Percentiles rank a stretch among this genome's conserved stretches.
phyloP scores from a whole-genome alignment of 208 protist species.

The Borovskyia barvae region DNA sequence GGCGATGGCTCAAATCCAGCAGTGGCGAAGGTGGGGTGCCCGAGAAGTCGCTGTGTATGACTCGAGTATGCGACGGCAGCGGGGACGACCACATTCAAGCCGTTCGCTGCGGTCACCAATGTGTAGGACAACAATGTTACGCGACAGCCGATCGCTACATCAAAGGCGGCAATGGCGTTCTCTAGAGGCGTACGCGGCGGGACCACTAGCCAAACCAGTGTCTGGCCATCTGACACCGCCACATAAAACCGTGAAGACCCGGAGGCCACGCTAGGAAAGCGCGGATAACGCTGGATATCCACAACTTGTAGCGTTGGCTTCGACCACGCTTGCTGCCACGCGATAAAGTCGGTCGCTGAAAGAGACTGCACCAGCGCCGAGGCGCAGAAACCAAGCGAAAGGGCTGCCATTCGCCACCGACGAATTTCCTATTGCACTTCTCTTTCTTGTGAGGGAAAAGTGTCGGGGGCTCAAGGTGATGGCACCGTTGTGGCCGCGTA shows the following conservation, averaged over 20 bases:
- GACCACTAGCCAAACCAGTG: conserved; percentile 63
- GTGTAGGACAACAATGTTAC: conserved; percentile 52
- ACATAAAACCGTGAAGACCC: conserved; percentile 69
- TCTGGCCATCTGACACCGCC: conserved; percentile 53
- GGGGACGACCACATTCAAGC: conserved; percentile 66
- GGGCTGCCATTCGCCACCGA: conserved; percentile 30
- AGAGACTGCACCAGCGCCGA: conserved; percentile 27
- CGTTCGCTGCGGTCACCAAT: conserved; percentile 54
- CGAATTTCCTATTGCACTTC: neutral
- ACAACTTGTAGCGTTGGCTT: conserved; percentile 69
- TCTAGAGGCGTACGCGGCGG: conserved; percentile 54
- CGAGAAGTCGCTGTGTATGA: conserved; percentile 52
- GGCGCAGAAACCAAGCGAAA: conserved; percentile 60
- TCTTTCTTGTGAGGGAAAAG: neutral
- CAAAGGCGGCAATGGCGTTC: conserved; percentile 45
- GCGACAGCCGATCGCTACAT: conserved; percentile 75
- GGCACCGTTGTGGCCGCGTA: too few species aligned
- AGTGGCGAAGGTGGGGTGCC: conserved; percentile 30
- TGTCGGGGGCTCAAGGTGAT: too few species aligned
- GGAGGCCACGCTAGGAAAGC: neutral
- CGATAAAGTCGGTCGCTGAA: conserved; percentile 9
- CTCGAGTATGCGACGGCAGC: conserved; percentile 36
- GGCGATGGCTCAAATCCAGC: conserved; percentile 48
- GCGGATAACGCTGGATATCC: conserved; percentile 75
- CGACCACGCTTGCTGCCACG: conserved; percentile 31